Evolutionary conservation across 768 basidiomycete species (phyloP).

Genomic region (Sporobolomyces phaffii): DNA sequence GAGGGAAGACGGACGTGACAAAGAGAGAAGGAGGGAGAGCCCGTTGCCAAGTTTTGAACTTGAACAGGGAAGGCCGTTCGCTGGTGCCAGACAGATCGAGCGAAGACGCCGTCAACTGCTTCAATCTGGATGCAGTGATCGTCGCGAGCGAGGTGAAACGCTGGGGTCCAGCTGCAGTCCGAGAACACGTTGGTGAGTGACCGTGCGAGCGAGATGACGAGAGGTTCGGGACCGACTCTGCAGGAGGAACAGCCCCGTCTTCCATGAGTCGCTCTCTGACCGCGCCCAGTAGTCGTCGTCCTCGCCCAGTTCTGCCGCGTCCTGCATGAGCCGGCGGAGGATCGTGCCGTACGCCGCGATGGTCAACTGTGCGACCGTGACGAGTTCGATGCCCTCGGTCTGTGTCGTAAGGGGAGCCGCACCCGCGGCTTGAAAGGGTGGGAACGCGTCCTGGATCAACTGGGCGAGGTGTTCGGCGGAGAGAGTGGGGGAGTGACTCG

Average conservation of each 20-base stretch:
- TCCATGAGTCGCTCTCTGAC: constrained; percentile 57
- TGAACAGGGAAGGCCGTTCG: constrained; percentile 51
- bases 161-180: constrained; percentile 47
- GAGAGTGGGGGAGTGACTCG: background rate
- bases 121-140: constrained; percentile 37
- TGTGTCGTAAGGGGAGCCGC: background rate
- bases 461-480: constrained; percentile 3
- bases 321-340: constrained; percentile 51
- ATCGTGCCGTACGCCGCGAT: constrained; percentile 10
- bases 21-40: constrained; percentile 53
- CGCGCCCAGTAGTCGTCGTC: constrained; percentile 83
- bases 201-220: constrained; percentile 45
- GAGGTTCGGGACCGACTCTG: constrained; percentile 59
- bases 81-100: constrained; percentile 51
- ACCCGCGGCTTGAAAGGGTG: constrained; percentile 21
- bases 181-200: too few relatives aligned
- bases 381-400: constrained; percentile 25
- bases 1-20: constrained; percentile 62
- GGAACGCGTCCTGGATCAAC: constrained; percentile 23
- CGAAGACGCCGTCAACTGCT: constrained; percentile 51
- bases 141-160: constrained; percentile 47
- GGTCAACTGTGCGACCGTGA: constrained; percentile 29
- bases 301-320: constrained; percentile 64
- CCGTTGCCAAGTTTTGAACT: constrained; percentile 47
- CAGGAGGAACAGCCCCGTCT: constrained; percentile 61